Percentiles rank a stretch among this genome's conserved stretches.
Conservation (phyloP, 768 basidiomycete genomes). For the Clitopilus hobsonii region DNA sequence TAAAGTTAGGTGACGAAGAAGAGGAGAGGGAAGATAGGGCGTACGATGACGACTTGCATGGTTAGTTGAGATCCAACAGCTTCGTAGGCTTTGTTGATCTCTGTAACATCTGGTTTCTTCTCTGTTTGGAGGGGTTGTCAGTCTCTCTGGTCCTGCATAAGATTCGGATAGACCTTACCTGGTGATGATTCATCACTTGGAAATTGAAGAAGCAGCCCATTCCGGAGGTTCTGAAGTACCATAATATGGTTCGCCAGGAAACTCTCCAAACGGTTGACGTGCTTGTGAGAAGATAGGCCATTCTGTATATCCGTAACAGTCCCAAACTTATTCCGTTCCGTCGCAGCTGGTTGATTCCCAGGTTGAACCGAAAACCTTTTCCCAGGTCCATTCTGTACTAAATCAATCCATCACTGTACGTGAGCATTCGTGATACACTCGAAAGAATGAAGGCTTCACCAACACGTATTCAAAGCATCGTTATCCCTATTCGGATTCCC, state of each 20-base stretch:
- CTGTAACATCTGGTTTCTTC: background rate
- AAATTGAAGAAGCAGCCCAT: background rate
- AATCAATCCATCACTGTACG: background rate
- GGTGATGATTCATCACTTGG: background rate
- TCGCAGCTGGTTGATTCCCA: background rate
- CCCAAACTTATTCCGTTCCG: background rate
- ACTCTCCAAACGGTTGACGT: background rate
- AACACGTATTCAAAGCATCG: background rate
- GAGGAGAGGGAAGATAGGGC: slow-evolving; percentile 4
- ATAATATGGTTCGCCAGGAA: background rate
- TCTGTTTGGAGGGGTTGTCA: background rate
- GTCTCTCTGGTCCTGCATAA: background rate
- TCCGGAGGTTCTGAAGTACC: background rate
- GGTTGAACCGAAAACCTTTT: background rate
- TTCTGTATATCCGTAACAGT: background rate
- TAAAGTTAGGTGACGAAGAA: background rate
- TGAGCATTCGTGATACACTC: too few relatives aligned
- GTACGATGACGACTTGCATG: slow-evolving; percentile 23
- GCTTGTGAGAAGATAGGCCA: background rate
- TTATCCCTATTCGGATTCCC: background rate
- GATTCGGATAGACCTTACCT: background rate
- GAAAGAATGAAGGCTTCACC: too few relatives aligned
- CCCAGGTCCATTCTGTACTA: background rate
- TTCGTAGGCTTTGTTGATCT: slow-evolving; percentile 11
- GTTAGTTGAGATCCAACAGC: slow-evolving; percentile 20